These are phyloP conservation scores for Ambrosiella beaveri DNA, from an alignment of 2,329 filamentous ascomycete genomes.

Conservation along the genomic window DNA sequence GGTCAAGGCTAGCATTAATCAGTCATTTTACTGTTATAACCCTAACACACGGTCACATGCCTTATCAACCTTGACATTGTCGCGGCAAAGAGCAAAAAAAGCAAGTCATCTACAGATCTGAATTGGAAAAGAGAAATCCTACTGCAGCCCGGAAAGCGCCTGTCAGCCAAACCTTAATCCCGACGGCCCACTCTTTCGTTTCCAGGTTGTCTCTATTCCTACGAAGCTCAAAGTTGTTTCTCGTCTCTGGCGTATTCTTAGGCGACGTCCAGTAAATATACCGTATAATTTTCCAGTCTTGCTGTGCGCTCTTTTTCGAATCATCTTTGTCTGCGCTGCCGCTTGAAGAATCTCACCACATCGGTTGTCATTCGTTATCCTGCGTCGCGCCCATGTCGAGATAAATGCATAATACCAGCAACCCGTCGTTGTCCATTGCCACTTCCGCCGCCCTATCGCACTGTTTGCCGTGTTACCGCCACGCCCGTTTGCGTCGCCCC, in stretches of 20 bases:
- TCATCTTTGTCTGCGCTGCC: not conserved
- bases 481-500: not conserved
- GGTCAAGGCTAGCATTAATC: not conserved
- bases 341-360: not conserved
- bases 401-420: not conserved
- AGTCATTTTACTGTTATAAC: not conserved
- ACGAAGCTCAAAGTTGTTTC: not conserved
- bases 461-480: not conserved
- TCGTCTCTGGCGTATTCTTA: not conserved
- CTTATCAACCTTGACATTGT: not conserved
- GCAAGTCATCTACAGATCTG: not conserved
- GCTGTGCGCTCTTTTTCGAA: not conserved
- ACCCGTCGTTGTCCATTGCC: not conserved
- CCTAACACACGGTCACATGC: not conserved
- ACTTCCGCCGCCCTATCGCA: not conserved
- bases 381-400: not conserved
- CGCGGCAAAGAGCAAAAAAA: not conserved
- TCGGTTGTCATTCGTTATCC: not conserved
- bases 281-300: not conserved
- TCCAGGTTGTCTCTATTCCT: not conserved
- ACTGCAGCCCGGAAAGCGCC: not conserved
- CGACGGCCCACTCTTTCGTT: not conserved
- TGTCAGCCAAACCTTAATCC: slow-evolving; percentile 1
- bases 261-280: not conserved
- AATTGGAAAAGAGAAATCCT: not conserved